Base-by-base conservation (phyloP, 2,329 filamentous ascomycete species). In the Claviceps digitariae region DNA sequence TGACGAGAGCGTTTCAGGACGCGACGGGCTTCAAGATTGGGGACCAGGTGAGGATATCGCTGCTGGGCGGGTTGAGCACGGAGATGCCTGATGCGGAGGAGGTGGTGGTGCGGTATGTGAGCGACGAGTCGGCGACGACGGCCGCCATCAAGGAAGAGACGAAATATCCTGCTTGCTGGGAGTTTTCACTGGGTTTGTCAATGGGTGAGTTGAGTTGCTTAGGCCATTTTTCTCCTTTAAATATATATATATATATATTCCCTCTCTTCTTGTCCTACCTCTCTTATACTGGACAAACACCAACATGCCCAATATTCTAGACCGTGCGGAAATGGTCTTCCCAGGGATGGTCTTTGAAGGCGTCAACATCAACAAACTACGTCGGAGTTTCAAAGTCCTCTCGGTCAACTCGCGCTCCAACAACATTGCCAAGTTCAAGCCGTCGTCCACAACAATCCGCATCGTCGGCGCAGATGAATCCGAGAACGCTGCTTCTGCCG, bases 1-100 rank as follows among this genome's bases (percentile, higher is more conserved):
- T 87, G 72, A 83, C 87, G 23, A 83, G 87, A 57, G 74, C 81
- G 6, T 80, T 94, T 52, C 84, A 87, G 57, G 83, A 86, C 38
- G 77, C 81, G 7, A 86, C 86, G 59, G 81, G 80, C 1, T 78
- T 95, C 60, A 84, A 84, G 56, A 72, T 93, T 4, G 82, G 82
- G 17, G 86, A 90, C 49, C 77, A 81, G 50, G 70, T 78, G 36
- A 68, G 68, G 36, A 72, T 94, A 48, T 74, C 76, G 8, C 76
- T 90, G 25, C 72, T 75, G 2, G 74, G 77, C 10, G 21, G 23
- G 13, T 17, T 44, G 41, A 25, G 12, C 41, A 44, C 17, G 41
- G 60, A 69, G 2, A 67, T 84, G 12, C 71, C 74, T 0, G 75
- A 78, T 23, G 79, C 82, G 6, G 72, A 76, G 4, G 72, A 74